A percentile compares a stretch with the other conserved stretches of the same genome.
Evolutionary conservation across 169 alveolate species (phyloP).

Genomic region (Eimeria acervulina): DNA sequence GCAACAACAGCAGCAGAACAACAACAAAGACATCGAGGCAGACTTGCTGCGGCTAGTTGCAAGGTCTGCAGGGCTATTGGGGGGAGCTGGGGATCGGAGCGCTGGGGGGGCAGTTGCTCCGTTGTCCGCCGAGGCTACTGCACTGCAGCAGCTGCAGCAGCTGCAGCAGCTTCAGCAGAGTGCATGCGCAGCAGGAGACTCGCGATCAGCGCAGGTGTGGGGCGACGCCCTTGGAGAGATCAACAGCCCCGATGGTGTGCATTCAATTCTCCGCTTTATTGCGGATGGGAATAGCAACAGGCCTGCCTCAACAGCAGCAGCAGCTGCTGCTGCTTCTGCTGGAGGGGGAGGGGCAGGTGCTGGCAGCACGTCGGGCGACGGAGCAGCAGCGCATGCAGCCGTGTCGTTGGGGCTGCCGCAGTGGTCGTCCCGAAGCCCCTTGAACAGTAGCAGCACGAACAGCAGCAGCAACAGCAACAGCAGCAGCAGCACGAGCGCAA

Average conservation of each 20-base stretch:
- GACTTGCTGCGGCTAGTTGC: slow-evolving; percentile 14
- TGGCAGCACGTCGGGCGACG: neutral
- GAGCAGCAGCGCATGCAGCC: neutral
- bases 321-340: slow-evolving; percentile 20
- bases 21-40: neutral
- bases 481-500: too few relatives aligned
- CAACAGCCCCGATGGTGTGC: neutral
- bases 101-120: neutral
- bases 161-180: neutral
- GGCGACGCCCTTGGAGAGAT: neutral
- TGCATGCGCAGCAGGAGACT: too few relatives aligned
- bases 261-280: neutral
- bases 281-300: neutral
- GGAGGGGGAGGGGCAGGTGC: neutral
- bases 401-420: slow-evolving; percentile 11
- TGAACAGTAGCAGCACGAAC: too few relatives aligned
- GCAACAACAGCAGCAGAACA: neutral
- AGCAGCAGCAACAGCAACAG: too few relatives aligned
- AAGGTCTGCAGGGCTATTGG: neutral
- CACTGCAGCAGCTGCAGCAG: neutral
- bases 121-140: too few relatives aligned
- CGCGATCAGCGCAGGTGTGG: too few relatives aligned
- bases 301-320: slow-evolving; percentile 33
- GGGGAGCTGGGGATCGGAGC: neutral
- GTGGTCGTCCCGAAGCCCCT: neutral